Percentiles rank a stretch among this genome's conserved stretches.
Evolutionary conservation across 192 early-diverging fungal genomes (phyloP).

Genomic region (Rhizophlyctis rosea): DNA sequence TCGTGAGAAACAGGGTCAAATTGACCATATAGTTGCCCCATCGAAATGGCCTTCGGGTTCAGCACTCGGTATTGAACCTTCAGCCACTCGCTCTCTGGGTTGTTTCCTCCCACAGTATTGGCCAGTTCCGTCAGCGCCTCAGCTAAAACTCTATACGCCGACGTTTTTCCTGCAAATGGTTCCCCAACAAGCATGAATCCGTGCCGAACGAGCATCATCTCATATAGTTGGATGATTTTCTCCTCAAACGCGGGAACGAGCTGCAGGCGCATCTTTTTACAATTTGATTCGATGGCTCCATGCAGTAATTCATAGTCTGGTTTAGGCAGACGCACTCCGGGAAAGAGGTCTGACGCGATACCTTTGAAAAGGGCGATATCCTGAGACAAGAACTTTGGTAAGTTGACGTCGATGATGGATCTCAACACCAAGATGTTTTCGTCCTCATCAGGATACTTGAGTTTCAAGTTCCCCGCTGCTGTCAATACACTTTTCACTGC

Average conservation of each 20-base stretch:
- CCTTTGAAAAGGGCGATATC: conserved; percentile 63
- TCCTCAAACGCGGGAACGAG: conserved; percentile 56
- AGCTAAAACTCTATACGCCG: conserved; percentile 56
- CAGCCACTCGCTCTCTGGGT: conserved; percentile 43
- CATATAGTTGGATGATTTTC: conserved; percentile 64
- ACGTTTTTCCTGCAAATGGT: conserved; percentile 59
- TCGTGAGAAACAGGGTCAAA: conserved; percentile 62
- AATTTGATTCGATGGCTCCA: conserved; percentile 44
- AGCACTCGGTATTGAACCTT: conserved; percentile 54
- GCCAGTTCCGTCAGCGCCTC: conserved; percentile 50
- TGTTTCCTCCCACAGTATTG: conserved; percentile 23
- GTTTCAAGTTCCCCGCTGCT: conserved; percentile 59
- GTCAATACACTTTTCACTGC: conserved; percentile 61
- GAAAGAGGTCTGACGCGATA: conserved; percentile 59
- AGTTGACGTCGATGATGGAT: conserved; percentile 62
- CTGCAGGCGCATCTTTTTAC: conserved; percentile 47
- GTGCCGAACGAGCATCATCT: conserved; percentile 65
- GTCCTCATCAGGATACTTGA: conserved; percentile 60
- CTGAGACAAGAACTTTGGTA: conserved; percentile 63
- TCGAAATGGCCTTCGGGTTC: conserved; percentile 62
- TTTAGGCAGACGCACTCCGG: conserved; percentile 56
- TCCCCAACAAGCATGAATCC: conserved; percentile 65
- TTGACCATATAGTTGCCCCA: conserved; percentile 62
- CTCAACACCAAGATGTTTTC: conserved; percentile 58
- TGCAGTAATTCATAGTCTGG: conserved; percentile 55